Evolutionary conservation across 2,329 filamentous ascomycete species (phyloP).

Genomic region (Dothistroma pini): DNA sequence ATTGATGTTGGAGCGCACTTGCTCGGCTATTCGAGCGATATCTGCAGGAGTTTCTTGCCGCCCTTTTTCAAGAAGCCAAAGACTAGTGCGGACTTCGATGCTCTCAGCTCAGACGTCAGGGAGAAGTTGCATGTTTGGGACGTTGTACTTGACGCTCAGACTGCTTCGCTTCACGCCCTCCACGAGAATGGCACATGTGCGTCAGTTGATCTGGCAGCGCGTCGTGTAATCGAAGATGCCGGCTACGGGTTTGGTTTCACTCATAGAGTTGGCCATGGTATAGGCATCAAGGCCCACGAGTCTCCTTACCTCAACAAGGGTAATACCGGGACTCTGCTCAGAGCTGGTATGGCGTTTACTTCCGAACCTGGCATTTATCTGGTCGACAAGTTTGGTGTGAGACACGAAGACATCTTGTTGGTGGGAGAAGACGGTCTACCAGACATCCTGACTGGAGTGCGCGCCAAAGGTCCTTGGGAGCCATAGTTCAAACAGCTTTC

Average conservation of each 20-base stretch:
- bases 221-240: conserved; percentile 54
- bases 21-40: conserved; percentile 61
- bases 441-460: conserved; percentile 53
- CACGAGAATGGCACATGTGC: conserved; percentile 54
- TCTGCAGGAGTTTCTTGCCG: conserved; percentile 58
- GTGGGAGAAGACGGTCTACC: conserved; percentile 53
- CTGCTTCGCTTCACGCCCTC: conserved; percentile 51
- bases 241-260: conserved; percentile 60
- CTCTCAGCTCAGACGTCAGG: conserved; percentile 18
- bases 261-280: conserved; percentile 61
- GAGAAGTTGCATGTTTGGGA: conserved; percentile 59
- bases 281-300: conserved; percentile 65
- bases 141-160: conserved; percentile 60
- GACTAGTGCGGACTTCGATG: conserved; percentile 34
- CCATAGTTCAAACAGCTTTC: conserved; percentile 33
- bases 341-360: conserved; percentile 60
- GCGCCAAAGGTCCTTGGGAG: conserved; percentile 53
- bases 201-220: conserved; percentile 58
- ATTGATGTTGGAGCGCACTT: conserved; percentile 62
- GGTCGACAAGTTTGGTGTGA: conserved; percentile 56
- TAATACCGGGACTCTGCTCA: conserved; percentile 48
- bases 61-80: conserved; percentile 32
- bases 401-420: conserved; percentile 61
- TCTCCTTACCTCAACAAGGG: conserved; percentile 63
- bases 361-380: conserved; percentile 63